phyloP scores from a whole-genome alignment of 202 grass and related monocot species.

The Saccharum hybrid region DNA sequence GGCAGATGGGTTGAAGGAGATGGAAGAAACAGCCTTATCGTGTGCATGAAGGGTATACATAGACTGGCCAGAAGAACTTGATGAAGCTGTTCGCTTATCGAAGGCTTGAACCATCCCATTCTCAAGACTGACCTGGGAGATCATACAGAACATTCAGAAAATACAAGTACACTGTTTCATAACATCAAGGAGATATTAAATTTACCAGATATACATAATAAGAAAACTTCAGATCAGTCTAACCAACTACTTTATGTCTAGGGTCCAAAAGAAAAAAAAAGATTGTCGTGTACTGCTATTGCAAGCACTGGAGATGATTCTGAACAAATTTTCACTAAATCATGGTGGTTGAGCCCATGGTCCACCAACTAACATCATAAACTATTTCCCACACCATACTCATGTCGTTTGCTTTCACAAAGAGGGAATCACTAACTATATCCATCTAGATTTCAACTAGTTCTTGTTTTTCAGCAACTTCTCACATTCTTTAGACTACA shows the following conservation, averaged over 20 bases:
- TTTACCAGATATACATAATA: not conserved
- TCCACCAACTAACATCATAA: not conserved
- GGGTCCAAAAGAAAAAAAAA: not conserved
- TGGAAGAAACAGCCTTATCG: constrained; percentile 68
- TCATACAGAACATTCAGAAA: constrained; percentile 33
- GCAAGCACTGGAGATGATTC: constrained; percentile 2
- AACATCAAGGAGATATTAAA: not conserved
- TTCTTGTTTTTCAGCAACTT: constrained; percentile 6
- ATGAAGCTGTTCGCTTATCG: constrained; percentile 72
- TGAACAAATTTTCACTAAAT: not conserved
- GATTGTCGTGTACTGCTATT: not conserved
- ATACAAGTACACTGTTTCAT: not conserved
- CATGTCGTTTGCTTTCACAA: not conserved
- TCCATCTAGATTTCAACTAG: constrained; percentile 20
- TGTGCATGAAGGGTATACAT: constrained; percentile 90
- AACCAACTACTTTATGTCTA: not conserved
- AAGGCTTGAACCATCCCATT: constrained; percentile 92
- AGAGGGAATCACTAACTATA: not conserved
- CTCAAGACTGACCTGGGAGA: constrained; percentile 86
- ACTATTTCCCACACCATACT: not conserved
- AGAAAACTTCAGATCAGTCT: not conserved
- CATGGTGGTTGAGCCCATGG: constrained; percentile 17
- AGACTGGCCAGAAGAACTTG: constrained; percentile 59
- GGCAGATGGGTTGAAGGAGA: constrained; percentile 59
- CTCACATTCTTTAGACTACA: not conserved